phyloP scores from a whole-genome alignment of 331 rosid species.

The Phaseolus coccineus region DNA sequence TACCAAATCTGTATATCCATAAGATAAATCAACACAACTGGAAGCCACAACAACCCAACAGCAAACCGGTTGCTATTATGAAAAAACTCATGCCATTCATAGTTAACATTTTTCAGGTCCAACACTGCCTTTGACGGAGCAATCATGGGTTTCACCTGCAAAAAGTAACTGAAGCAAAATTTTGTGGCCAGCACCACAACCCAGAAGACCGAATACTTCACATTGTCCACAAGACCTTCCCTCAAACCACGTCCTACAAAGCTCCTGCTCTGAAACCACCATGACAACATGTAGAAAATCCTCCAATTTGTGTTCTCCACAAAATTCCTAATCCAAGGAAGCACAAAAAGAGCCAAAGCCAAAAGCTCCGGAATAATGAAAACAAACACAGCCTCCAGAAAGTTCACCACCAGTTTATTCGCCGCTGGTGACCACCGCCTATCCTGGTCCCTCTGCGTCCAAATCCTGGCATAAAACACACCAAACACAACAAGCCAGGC shows the following conservation, averaged over 20 bases:
- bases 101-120: slow-evolving; percentile 51
- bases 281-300: slow-evolving; percentile 76
- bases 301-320: slow-evolving; percentile 92
- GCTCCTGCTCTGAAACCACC: slow-evolving; percentile 97
- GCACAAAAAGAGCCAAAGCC: slow-evolving; percentile 73
- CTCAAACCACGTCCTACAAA: slow-evolving; percentile 99
- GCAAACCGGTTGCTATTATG: slow-evolving; percentile 68
- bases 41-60: slow-evolving; percentile 83
- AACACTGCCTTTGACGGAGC: slow-evolving; percentile 71
- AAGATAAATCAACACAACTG: slow-evolving; percentile 86
- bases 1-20: slow-evolving; percentile 99
- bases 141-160: slow-evolving; percentile 95
- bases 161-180: slow-evolving; percentile 87
- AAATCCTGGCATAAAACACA: slow-evolving; percentile 80
- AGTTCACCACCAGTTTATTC: slow-evolving; percentile 61
- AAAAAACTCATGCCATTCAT: slow-evolving; percentile 80
- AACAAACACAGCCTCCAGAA: slow-evolving; percentile 66
- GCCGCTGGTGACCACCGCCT: slow-evolving; percentile 74
- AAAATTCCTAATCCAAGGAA: slow-evolving; percentile 94
- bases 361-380: slow-evolving; percentile 83
- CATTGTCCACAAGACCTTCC: slow-evolving; percentile 89
- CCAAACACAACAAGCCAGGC: slow-evolving; percentile 76
- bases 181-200: slow-evolving; percentile 85
- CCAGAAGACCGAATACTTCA: slow-evolving; percentile 88
- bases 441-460: slow-evolving; percentile 77